Base-by-base conservation (phyloP, 176 grass and related monocot genomes). In the Tillandsia fasciculata region DNA sequence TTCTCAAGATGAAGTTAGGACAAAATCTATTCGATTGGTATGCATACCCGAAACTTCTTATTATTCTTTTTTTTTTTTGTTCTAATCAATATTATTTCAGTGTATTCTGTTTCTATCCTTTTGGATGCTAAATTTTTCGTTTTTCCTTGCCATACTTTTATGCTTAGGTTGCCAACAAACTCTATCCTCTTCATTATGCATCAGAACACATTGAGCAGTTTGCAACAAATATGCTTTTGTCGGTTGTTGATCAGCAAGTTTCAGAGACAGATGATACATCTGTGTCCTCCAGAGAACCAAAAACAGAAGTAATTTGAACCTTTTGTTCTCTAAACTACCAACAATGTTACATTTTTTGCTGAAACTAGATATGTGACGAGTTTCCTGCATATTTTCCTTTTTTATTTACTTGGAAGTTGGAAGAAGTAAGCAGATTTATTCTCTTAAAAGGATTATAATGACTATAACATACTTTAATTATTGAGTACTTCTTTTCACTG, bases 1-100 rank as follows among this genome's bases (percentile, higher is more conserved):
- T 79, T 72, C 82, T 86, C 87, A 99, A 80, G 95, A 99, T 78
- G 95, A 99, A 76, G 82, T 94, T 73, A 82, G 95, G 80, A 81
- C 78, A 63, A 99, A 80, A 73, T 90, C 95, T 33, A 84, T 94
- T 70, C 83, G 90, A 90, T 79, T 99, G 72, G 95, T 99, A 86
- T 51, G 83, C 11, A 51, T 27, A 13, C 13, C 9, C 20, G 13
- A 8, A 58, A 1, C 57, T 20, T 17, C 22, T 12, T 52, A 71
- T 63, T 83, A 52, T 17, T 49, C 33, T 72, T 71, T 65, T 18
- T 58, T 74, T 51, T 69, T 69, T 51, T 66, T 48, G 57, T 74
- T 18, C 22, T 15, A 22, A 15, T 61, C n/a, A 10, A 23, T 20
- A 61, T 61, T 61, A 18, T 23, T 15, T 23, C 13, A 10, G 56